A percentile compares a stretch with the other conserved stretches of the same genome.
Evolutionary conservation across 202 grass and related monocot genomes (phyloP).

Genomic region (Carex arenaria): DNA sequence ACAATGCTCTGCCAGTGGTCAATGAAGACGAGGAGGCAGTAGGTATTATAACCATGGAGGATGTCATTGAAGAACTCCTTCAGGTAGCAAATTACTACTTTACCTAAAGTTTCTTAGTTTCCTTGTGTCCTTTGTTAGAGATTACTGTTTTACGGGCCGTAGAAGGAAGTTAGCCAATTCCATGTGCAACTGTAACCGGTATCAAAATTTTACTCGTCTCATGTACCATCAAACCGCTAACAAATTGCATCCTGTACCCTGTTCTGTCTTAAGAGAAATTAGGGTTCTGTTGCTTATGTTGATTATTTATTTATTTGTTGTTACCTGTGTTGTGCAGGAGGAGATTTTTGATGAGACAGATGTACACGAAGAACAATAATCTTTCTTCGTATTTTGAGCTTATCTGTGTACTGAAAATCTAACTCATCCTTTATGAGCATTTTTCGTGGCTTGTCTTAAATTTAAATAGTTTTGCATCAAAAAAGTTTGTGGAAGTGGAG

Average conservation of each 20-base stretch:
- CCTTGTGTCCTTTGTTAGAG: not conserved
- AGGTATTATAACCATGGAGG: constrained; percentile 96
- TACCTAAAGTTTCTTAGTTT: not conserved
- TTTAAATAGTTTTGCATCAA: not conserved
- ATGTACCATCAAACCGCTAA: not conserved
- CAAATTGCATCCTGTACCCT: not conserved
- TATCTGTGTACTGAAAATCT: not conserved
- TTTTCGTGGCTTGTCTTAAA: not conserved
- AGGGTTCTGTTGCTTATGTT: not conserved
- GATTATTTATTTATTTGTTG: not conserved
- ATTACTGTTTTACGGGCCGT: not conserved
- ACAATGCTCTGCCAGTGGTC: constrained; percentile 45
- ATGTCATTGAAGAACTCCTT: constrained; percentile 93
- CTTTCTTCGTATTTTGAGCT: not conserved
- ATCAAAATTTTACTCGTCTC: not conserved
- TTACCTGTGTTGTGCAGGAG: constrained; percentile 36
- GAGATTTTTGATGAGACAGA: constrained; percentile 98
- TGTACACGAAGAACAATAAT: constrained; percentile 51
- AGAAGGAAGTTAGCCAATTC: not conserved
- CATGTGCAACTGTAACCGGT: not conserved
- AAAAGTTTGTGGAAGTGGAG: not conserved
- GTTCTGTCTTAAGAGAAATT: not conserved
- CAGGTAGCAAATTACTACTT: constrained; percentile 35
- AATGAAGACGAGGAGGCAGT: constrained; percentile 78
- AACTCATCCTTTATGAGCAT: not conserved